Evolutionary conservation across 768 basidiomycete species (phyloP).

Genomic region (Amanita subjunquillea): DNA sequence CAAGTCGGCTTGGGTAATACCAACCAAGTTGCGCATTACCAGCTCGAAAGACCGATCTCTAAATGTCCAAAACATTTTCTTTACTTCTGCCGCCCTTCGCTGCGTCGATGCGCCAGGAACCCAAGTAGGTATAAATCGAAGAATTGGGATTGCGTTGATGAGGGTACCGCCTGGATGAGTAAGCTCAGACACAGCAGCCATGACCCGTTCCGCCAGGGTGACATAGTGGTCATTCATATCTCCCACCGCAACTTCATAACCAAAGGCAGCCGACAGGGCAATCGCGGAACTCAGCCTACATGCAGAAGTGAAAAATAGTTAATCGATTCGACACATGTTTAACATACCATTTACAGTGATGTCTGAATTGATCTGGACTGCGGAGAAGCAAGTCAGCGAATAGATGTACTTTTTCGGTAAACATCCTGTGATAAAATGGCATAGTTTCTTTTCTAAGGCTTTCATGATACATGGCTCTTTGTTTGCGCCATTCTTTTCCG

Average conservation of each 20-base stretch:
- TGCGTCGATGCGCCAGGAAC: conserved; percentile 26
- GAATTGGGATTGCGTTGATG: conserved; percentile 16
- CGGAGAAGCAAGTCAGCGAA: not conserved
- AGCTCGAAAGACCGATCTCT: not conserved
- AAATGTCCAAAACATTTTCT: not conserved
- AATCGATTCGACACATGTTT: too few relatives aligned
- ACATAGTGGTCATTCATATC: conserved; percentile 13
- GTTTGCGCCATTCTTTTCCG: not conserved
- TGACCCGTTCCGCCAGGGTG: conserved; percentile 10
- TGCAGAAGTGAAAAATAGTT: not conserved
- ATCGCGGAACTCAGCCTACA: conserved; percentile 21
- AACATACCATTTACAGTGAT: not conserved
- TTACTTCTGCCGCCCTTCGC: not conserved
- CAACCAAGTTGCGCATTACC: not conserved
- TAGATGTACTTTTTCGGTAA: not conserved
- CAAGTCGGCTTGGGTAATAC: not conserved
- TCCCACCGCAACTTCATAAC: conserved; percentile 15
- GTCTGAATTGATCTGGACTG: not conserved
- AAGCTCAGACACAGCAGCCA: not conserved
- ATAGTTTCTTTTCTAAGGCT: not conserved
- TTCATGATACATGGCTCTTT: conserved; percentile 2
- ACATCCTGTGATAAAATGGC: not conserved
- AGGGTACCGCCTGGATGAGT: conserved; percentile 13
- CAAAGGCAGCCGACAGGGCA: conserved; percentile 25
- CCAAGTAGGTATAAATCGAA: conserved; percentile 35